phyloP scores from a whole-genome alignment of 345 rosid genomes.

The Boechera retrofracta region DNA sequence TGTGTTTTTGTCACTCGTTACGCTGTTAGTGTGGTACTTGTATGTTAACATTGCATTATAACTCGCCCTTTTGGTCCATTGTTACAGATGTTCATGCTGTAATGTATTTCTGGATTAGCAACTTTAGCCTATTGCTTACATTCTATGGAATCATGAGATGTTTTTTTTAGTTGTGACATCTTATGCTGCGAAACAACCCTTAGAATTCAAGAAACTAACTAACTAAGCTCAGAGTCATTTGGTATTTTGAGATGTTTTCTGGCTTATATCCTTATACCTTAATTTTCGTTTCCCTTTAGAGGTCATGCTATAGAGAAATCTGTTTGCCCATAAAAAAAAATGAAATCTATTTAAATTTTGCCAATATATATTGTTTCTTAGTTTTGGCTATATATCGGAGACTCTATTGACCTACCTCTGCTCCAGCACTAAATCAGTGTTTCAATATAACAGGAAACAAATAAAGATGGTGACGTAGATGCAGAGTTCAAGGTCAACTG shows the following conservation, averaged over 20 bases:
- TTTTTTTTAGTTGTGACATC: neutral
- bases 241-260: slow-evolving; percentile 14
- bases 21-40: slow-evolving; percentile 3
- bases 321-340: no score
- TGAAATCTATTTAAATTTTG: neutral
- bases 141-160: slow-evolving; percentile 1
- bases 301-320: neutral
- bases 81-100: neutral
- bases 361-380: slow-evolving; percentile 1
- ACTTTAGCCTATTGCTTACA: slow-evolving; percentile 8
- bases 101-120: slow-evolving; percentile 22
- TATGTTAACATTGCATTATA: slow-evolving; percentile 13
- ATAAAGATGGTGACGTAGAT: slow-evolving; percentile 53
- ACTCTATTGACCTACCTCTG: neutral
- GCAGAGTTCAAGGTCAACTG: slow-evolving; percentile 62
- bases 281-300: neutral
- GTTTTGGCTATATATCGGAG: neutral
- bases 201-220: slow-evolving; percentile 11
- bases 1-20: slow-evolving; percentile 2
- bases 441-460: slow-evolving; percentile 55
- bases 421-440: slow-evolving; percentile 31
- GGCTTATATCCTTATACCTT: neutral
- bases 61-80: neutral
- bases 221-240: slow-evolving; percentile 9
- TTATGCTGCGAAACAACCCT: slow-evolving; percentile 7